Percentiles rank a stretch among this genome's conserved stretches.
Evolutionary conservation across 129 eudicot genomes (phyloP).

Genomic region (Centrapalus pauciflorus): DNA sequence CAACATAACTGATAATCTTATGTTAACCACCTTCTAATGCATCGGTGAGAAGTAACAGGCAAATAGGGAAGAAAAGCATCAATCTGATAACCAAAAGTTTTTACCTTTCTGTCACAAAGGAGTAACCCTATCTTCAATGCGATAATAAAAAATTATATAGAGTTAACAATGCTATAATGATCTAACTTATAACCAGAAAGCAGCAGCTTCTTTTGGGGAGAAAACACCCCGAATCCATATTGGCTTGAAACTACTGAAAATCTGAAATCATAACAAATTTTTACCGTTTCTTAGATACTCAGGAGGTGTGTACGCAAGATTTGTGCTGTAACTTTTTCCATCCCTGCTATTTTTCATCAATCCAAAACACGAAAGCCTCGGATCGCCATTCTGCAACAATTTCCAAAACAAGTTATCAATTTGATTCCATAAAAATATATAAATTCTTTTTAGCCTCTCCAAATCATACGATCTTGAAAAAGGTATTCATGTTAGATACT

Average conservation of each 20-base stretch:
- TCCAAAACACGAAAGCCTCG: conserved; percentile 90
- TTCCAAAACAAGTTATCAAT: conserved; percentile 9
- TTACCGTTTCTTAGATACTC: conserved; percentile 91
- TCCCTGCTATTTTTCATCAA: conserved; percentile 93
- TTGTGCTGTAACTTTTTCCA: conserved; percentile 96
- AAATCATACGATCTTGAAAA: neutral
- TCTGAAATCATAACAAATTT: neutral
- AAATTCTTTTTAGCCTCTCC: neutral
- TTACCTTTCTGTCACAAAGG: neutral
- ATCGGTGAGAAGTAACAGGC: neutral
- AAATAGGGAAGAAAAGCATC: too few species aligned
- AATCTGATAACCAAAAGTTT: too few species aligned
- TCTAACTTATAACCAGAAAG: too few species aligned
- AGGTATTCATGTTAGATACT: neutral
- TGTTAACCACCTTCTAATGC: neutral
- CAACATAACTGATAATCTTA: neutral
- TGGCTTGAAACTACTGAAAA: neutral
- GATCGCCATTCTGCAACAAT: conserved; percentile 80
- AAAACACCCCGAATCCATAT: neutral
- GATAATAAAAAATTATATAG: too few species aligned
- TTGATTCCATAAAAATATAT: conserved; percentile 2
- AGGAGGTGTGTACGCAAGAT: conserved; percentile 94
- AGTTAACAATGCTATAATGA: neutral
- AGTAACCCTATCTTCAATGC: neutral
- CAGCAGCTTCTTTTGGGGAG: too few species aligned